Conservation (phyloP, 495 filamentous ascomycete species). For the Penicillium ochrochloron region DNA sequence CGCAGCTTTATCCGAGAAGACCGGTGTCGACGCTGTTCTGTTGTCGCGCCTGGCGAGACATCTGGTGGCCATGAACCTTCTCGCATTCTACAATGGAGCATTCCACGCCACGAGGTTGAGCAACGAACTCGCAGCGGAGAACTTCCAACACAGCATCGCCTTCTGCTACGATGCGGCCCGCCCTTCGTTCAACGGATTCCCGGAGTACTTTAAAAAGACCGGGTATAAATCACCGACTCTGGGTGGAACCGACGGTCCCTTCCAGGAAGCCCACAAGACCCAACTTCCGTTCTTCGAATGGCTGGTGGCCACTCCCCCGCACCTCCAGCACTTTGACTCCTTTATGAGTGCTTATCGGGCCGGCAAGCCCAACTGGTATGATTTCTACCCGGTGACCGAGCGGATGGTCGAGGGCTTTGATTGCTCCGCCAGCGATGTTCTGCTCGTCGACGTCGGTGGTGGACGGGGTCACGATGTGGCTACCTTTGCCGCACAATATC, state of each 20-base stretch:
- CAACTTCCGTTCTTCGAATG: slow-evolving; percentile 34
- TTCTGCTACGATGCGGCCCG: slow-evolving; percentile 29
- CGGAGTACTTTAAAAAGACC: slow-evolving; percentile 33
- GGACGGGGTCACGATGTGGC: slow-evolving; percentile 53
- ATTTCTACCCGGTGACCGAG: slow-evolving; percentile 27
- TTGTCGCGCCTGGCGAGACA: too few relatives aligned
- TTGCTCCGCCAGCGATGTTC: slow-evolving; percentile 27
- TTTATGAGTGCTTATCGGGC: slow-evolving; percentile 50
- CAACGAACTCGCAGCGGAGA: slow-evolving; percentile 32
- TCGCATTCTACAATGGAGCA: background rate
- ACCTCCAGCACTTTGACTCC: slow-evolving; percentile 31
- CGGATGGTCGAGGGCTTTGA: slow-evolving; percentile 33
- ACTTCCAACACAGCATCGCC: slow-evolving; percentile 34
- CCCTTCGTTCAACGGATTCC: slow-evolving; percentile 37
- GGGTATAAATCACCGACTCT: slow-evolving; percentile 32
- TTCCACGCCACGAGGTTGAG: slow-evolving; percentile 28
- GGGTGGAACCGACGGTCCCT: slow-evolving; percentile 33
- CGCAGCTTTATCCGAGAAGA: too few relatives aligned
- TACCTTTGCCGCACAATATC: slow-evolving; percentile 39
- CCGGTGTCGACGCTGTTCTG: too few relatives aligned
- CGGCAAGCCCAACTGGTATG: slow-evolving; percentile 52
- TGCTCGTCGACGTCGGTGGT: slow-evolving; percentile 63
- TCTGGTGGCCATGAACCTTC: too few relatives aligned
- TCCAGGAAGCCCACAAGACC: slow-evolving; percentile 37
- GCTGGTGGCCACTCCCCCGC: slow-evolving; percentile 27